A percentile compares a stretch with the other conserved stretches of the same genome.
These are phyloP conservation scores for Groenewaldozyma auringiensis DNA, from an alignment of 1,139 yeast species.

Conservation along the genomic window DNA sequence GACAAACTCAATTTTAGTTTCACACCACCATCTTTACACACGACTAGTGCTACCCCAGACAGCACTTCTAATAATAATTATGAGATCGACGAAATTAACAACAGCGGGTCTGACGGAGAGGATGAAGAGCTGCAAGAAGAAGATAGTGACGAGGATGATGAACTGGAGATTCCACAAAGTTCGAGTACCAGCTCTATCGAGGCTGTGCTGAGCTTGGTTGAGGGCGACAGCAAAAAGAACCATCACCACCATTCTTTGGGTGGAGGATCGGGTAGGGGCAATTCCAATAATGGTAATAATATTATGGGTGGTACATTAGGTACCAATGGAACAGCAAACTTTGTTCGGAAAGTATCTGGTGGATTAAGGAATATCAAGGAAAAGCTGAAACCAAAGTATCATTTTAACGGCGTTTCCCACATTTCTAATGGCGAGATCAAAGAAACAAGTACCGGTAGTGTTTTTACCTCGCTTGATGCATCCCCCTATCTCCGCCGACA, in stretches of 20 bases:
- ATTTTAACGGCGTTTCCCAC: slow-evolving; percentile 1
- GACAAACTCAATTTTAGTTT: not conserved
- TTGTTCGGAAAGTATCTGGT: slow-evolving; percentile 16
- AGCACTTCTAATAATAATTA: not conserved
- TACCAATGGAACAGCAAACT: slow-evolving; percentile 8
- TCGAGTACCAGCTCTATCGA: not conserved
- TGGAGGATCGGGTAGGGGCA: not conserved
- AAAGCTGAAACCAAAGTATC: slow-evolving; percentile 10
- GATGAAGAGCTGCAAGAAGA: not conserved
- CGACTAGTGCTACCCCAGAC: not conserved
- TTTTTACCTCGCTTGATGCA: not conserved
- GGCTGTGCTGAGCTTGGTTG: not conserved
- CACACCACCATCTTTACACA: not conserved
- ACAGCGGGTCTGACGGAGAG: not conserved
- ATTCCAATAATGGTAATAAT: not conserved
- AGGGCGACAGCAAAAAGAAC: slow-evolving; percentile 1
- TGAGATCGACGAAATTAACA: not conserved
- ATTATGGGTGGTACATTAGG: not conserved
- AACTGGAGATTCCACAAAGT: not conserved
- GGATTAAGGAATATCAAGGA: slow-evolving; percentile 13
- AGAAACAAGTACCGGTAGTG: not conserved
- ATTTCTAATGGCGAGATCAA: not conserved
- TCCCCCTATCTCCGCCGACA: not conserved
- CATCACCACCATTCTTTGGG: not conserved
- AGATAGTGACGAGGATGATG: slow-evolving; percentile 2